Base-by-base conservation (phyloP, 2,329 filamentous ascomycete genomes). In the Neobulgaria alba region DNA sequence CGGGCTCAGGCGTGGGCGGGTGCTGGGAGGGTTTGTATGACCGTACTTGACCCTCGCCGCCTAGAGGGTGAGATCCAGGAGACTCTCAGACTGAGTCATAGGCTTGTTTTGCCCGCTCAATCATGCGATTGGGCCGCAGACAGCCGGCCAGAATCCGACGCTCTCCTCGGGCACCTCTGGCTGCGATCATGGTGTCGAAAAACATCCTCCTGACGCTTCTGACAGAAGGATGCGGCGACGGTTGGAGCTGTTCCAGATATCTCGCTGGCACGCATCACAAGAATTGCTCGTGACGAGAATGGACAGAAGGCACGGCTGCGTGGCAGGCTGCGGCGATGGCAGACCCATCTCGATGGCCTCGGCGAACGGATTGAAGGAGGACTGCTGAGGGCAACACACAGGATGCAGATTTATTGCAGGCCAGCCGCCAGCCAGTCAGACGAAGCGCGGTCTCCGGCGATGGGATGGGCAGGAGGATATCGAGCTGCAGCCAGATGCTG, bases 401-500 rank as follows among this genome's bases (percentile, higher is more conserved):
- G 36, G 33, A 36, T 19, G 18, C 33, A 18, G 29, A 37, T 30
- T 31, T 32, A 37, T 42, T 33, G 17, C 33, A 40, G 37, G 34
- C 21, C n/a, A 39, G 32, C 26, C 23, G 34, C 40, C 17, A 37
- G 33, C 31, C 36, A 42, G 33, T 46, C 23, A 31, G 30, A 35
- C 40, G 32, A 36, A 39, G 36, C 42, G 40, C 36, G 36, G 43
- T 36, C 39, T 36, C 42, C 48, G 46, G 44, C 48, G 37, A 30
- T 43, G 34, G 41, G 43, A 43, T 47, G 47, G 29, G 38, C 45
- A 42, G n/a, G n/a, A n/a, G n/a, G n/a, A n/a, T n/a, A n/a, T n/a
- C 46, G 42, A 44, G 43, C 48, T 51, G 47, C 50, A 47, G 42
- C 38, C 43, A 45, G 39, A 47, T 49, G 46, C 41, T 53, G 45